Conservation (phyloP, 2,329 filamentous ascomycete genomes). For the Penicillium sp. region DNA sequence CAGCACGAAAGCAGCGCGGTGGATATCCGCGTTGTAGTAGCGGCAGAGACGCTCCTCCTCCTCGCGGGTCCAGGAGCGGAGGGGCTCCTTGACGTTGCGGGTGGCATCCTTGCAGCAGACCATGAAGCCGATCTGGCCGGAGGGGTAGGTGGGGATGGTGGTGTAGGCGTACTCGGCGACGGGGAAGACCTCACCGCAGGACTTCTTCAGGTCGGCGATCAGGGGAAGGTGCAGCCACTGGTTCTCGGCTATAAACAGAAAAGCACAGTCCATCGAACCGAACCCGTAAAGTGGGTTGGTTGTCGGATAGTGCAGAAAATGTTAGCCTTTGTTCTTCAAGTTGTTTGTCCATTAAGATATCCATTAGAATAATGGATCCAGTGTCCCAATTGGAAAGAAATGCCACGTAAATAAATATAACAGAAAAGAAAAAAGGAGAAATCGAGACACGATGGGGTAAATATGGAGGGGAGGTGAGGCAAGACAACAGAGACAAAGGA, state of each 20-base stretch:
- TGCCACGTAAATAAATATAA: slow-evolving; percentile 1
- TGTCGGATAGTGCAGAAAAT: slow-evolving; percentile 27
- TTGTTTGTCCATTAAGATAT: slow-evolving; percentile 1
- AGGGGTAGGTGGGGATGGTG: slow-evolving; percentile 98
- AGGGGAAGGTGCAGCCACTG: slow-evolving; percentile 97
- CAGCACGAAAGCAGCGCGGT: slow-evolving; percentile 90
- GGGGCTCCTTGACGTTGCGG: slow-evolving; percentile 79
- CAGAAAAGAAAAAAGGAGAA: slow-evolving; percentile 4
- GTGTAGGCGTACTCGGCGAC: slow-evolving; percentile 97
- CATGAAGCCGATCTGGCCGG: slow-evolving; percentile 99
- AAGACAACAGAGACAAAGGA: slow-evolving; percentile 42
- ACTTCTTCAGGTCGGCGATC: slow-evolving; percentile 93
- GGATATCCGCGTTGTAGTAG: slow-evolving; percentile 97
- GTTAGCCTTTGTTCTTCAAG: slow-evolving; percentile 25
- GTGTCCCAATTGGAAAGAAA: slow-evolving; percentile 10
- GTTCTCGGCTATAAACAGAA: slow-evolving; percentile 74
- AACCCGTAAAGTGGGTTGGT: slow-evolving; percentile 30
- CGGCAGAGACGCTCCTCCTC: slow-evolving; percentile 91
- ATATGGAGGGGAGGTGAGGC: slow-evolving; percentile 2
- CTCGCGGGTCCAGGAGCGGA: slow-evolving; percentile 77
- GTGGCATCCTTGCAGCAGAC: slow-evolving; percentile 94
- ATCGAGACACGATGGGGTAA: slow-evolving; percentile 1
- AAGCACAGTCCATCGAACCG: slow-evolving; percentile 31
- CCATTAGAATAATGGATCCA: slow-evolving; percentile 3
- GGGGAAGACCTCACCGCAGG: slow-evolving; percentile 96